phyloP scores from a whole-genome alignment of 192 early-diverging fungal genomes.

The Phycomyces blakesleeanus region DNA sequence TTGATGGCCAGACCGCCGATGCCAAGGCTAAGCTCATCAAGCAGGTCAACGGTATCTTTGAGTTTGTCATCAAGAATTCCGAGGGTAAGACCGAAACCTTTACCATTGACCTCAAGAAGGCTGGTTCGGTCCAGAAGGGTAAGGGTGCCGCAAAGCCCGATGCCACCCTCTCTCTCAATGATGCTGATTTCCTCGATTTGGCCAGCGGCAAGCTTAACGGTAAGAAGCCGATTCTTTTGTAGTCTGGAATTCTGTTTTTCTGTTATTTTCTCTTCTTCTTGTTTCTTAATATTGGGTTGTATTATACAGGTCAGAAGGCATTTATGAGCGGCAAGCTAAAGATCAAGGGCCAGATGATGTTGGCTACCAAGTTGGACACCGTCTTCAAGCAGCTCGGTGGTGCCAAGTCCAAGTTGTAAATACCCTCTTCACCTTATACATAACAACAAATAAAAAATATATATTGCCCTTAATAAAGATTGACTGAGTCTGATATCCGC shows the following conservation, averaged over 20 bases:
- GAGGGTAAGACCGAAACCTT: conserved; percentile 69
- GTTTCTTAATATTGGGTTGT: neutral
- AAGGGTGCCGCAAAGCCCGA: conserved; percentile 64
- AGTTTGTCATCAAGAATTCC: conserved; percentile 79
- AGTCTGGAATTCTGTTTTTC: neutral
- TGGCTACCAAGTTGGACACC: conserved; percentile 68
- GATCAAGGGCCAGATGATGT: conserved; percentile 69
- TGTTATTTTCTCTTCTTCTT: too few relatives aligned
- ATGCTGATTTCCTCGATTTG: conserved; percentile 80
- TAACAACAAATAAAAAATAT: too few relatives aligned
- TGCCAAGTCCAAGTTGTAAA: conserved; percentile 64
- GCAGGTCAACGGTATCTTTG: conserved; percentile 83
- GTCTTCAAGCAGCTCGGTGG: conserved; percentile 59
- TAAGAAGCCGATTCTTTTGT: conserved; percentile 41
- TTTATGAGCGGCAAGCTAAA: conserved; percentile 93
- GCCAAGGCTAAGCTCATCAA: conserved; percentile 58
- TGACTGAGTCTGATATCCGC: too few relatives aligned
- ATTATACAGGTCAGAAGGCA: conserved; percentile 76
- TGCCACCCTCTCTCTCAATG: conserved; percentile 64
- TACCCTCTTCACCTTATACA: too few relatives aligned
- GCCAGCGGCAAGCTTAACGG: conserved; percentile 83
- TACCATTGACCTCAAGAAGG: conserved; percentile 83
- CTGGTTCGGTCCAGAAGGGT: conserved; percentile 51
- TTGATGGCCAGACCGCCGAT: conserved; percentile 57
- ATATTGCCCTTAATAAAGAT: too few relatives aligned